Conservation (phyloP, 768 basidiomycete species). For the Cubamyces sp. region DNA sequence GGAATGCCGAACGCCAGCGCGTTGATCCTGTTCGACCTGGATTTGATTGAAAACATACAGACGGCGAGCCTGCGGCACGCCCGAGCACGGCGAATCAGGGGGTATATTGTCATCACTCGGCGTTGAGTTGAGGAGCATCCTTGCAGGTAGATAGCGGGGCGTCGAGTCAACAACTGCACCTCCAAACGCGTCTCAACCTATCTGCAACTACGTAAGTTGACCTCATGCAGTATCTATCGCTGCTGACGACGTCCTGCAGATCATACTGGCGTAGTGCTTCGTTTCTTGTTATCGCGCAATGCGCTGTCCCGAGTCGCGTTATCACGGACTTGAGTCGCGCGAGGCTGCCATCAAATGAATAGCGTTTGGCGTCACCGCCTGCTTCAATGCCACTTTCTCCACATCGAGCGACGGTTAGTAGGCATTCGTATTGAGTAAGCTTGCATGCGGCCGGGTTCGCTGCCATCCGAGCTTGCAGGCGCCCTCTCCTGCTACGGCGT, state of each 20-base stretch:
- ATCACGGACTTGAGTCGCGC: background rate
- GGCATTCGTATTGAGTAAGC: too few species aligned
- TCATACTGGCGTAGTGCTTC: background rate
- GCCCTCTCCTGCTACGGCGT: too few species aligned
- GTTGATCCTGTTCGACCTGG: too few species aligned
- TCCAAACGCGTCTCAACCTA: background rate
- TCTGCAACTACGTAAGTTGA: slow-evolving; percentile 4
- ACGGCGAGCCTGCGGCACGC: too few species aligned
- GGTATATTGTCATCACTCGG: too few species aligned
- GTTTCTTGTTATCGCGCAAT: slow-evolving; percentile 13
- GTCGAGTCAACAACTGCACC: background rate
- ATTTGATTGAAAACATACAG: too few species aligned
- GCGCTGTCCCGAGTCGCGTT: slow-evolving; percentile 5
- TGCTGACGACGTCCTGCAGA: background rate
- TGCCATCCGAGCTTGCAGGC: too few species aligned
- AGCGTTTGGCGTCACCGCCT: background rate
- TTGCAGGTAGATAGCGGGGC: background rate
- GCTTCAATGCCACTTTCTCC: background rate
- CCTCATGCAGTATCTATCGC: background rate
- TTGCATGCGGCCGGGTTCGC: too few species aligned
- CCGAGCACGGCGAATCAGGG: too few species aligned
- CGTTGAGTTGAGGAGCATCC: too few species aligned
- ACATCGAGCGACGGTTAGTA: too few species aligned
- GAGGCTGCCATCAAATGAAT: background rate
- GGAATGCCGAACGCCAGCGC: too few species aligned